Evolutionary conservation across 805 yeast genomes (phyloP), one percentile per base, ranked within the genome.

Genomic region (Pichia occidentalis): DNA sequence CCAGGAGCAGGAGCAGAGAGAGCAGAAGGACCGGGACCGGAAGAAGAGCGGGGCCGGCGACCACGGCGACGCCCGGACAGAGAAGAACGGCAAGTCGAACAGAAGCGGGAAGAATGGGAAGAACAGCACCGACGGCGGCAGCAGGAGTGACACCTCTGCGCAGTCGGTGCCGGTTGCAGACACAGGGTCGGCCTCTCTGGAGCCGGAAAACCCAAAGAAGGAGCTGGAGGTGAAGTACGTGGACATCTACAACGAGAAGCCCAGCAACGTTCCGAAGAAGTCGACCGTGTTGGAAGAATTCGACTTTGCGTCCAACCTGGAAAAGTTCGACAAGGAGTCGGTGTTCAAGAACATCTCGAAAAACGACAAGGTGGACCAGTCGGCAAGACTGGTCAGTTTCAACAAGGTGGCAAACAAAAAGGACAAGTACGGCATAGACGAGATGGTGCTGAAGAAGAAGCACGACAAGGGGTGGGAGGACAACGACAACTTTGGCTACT

Each of bases 271-370:
- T 12, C 28, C 32, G n/a, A 43, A 35, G 19, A 65, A 42, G 69
- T 74, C 55, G 67, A 74, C 47, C 45, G 59, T 32, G n/a, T 56
- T 68, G 38, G 70, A 65, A 17, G 96, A 86, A 46, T 88, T 88
- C 60, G 96, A 88, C 57, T 88, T 88, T 59, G 85, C 76, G 39
- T 79, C 85, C 11, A 85, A 83, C 53, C 67, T 88, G 45, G 80
- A 80, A 18, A 76, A 78, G 66, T 88, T 88, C 52, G 92, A 88
- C 57, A 88, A 88, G 57, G 65, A 69, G 42, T 68, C 78, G 5
- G 90, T 87, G 4, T 82, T 88, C 57, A 83, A 81, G 34, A 86
- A 85, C 53, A 71, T 88, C 51, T 76, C 75, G 35, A 68, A 68
- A 44, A 62, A 67, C 37, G 96, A 87, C 53, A 69, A 65, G 14